Evolutionary conservation across 2,329 filamentous ascomycete genomes (phyloP).

Genomic region (Fusarium tjaetaba): DNA sequence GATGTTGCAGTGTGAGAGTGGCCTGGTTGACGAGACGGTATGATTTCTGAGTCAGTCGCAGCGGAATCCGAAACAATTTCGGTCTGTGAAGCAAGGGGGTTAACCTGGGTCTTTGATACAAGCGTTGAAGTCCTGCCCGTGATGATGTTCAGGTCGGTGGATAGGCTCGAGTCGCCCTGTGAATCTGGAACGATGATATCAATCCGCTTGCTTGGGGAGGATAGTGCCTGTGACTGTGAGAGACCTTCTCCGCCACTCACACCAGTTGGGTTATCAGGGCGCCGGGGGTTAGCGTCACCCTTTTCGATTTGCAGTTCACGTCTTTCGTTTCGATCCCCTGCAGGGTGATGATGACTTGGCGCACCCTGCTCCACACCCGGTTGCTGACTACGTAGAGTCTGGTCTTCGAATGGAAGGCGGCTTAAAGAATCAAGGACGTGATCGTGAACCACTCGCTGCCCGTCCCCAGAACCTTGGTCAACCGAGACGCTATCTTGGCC

Average conservation of each 20-base stretch:
- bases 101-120: background rate
- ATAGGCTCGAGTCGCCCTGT: slow-evolving; percentile 25
- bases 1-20: background rate
- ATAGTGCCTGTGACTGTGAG: background rate
- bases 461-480: background rate
- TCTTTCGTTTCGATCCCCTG: background rate
- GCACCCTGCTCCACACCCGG: background rate
- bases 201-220: slow-evolving; percentile 2
- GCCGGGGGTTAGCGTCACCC: background rate
- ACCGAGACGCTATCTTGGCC: slow-evolving; percentile 1
- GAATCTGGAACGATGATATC: slow-evolving; percentile 36
- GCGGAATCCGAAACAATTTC: slow-evolving; percentile 24
- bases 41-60: slow-evolving; percentile 19
- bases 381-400: background rate
- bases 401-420: background rate
- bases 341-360: background rate
- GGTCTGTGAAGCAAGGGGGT: slow-evolving; percentile 8
- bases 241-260: background rate
- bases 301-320: background rate
- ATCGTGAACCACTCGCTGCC: background rate
- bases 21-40: slow-evolving; percentile 45
- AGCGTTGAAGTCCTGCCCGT: background rate
- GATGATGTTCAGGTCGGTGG: background rate
- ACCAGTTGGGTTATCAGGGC: background rate
- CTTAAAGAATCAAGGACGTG: background rate